These are phyloP conservation scores for Linnemannia schmuckeri DNA, from an alignment of 192 early-diverging fungal genomes.

Conservation along the genomic window DNA sequence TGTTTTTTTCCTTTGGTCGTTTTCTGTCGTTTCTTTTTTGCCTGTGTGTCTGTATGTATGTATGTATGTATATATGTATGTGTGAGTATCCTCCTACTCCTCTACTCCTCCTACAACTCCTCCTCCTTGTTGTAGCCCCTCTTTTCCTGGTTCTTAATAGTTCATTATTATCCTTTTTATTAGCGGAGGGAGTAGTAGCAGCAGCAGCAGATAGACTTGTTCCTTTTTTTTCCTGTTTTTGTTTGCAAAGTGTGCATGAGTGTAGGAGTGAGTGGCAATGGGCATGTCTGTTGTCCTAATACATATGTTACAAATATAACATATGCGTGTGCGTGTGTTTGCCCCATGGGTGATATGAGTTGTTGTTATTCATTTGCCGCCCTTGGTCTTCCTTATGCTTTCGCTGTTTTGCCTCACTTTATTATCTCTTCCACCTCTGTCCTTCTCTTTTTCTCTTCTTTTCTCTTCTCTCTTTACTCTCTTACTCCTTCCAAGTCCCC, in stretches of 20 bases:
- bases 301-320: too few relatives aligned
- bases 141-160: not conserved
- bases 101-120: not conserved
- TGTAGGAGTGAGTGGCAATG: too few relatives aligned
- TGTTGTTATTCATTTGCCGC: not conserved
- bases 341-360: too few relatives aligned
- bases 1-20: not conserved
- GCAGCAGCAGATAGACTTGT: too few relatives aligned
- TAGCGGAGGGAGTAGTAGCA: too few relatives aligned
- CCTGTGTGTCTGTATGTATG: not conserved
- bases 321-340: too few relatives aligned
- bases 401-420: slow-evolving; percentile 4
- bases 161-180: not conserved
- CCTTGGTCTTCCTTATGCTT: not conserved
- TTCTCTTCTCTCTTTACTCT: not conserved
- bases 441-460: not conserved
- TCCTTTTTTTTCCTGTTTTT: too few relatives aligned
- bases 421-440: not conserved
- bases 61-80: not conserved
- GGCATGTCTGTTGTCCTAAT: too few relatives aligned
- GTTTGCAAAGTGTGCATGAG: too few relatives aligned
- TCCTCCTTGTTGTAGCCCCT: not conserved
- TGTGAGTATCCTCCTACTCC: not conserved
- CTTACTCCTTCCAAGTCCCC: slow-evolving; percentile 8
- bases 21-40: not conserved